phyloP scores from a whole-genome alignment of 371 early-diverging fungal genomes.

The Thermomucor indicae-seudaticae region DNA sequence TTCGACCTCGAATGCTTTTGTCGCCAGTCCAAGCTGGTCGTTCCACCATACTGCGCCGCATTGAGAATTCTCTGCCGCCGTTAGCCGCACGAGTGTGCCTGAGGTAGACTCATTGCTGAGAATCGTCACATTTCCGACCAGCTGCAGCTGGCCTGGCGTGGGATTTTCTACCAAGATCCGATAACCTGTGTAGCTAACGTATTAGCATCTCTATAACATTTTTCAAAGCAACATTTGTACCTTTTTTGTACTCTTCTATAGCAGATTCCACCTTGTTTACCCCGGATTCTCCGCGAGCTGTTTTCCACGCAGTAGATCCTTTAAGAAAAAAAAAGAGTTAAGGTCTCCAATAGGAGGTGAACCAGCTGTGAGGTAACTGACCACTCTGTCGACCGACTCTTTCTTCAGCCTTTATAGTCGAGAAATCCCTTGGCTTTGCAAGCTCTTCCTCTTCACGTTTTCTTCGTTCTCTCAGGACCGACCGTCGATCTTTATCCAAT shows the following conservation, averaged over 20 bases:
- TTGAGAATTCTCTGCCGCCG: constrained; percentile 20
- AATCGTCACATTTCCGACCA: not conserved
- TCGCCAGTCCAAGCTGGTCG: constrained; percentile 7
- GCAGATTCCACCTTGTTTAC: constrained; percentile 1
- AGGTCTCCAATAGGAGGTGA: not conserved
- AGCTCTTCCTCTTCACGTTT: constrained; percentile 41
- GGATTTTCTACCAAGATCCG: too few species aligned
- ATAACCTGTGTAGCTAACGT: too few species aligned
- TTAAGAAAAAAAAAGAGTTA: not conserved
- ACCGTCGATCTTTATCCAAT: constrained; percentile 1
- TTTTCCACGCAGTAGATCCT: constrained; percentile 12
- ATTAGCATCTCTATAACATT: not conserved
- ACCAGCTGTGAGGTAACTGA: constrained; percentile 3
- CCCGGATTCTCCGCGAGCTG: constrained; percentile 5
- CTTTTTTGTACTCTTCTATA: not conserved
- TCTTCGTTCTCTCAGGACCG: constrained; percentile 17
- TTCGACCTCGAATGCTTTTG: constrained; percentile 24
- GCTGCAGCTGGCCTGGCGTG: too few species aligned
- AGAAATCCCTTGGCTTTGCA: constrained; percentile 18
- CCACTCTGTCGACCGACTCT: constrained; percentile 51
- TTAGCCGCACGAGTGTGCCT: constrained; percentile 10
- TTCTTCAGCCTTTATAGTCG: constrained; percentile 24
- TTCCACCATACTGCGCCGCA: constrained; percentile 18
- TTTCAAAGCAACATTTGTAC: not conserved
- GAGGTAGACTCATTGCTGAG: not conserved